Conservation (phyloP, 2,329 filamentous ascomycete species). For the Neoascochyta sp. region DNA sequence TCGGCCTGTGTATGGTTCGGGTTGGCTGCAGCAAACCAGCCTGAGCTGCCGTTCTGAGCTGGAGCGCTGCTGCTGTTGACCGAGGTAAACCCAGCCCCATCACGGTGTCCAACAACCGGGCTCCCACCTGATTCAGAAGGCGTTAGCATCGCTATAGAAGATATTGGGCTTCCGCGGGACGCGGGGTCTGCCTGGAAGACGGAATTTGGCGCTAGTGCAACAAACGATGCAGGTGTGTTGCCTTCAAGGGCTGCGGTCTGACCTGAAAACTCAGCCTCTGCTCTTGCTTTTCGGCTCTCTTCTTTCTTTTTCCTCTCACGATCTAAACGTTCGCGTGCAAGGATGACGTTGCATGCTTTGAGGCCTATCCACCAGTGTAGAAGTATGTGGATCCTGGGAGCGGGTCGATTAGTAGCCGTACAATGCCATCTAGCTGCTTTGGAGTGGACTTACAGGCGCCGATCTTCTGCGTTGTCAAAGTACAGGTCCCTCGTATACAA, state of each 20-base stretch:
- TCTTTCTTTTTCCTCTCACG: conserved; percentile 36
- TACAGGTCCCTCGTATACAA: conserved; percentile 32
- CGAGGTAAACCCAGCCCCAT: conserved; percentile 11
- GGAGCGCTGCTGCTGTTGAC: conserved; percentile 9
- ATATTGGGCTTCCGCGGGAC: conserved; percentile 23
- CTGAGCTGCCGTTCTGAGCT: conserved; percentile 5
- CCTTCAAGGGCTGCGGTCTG: conserved; percentile 14
- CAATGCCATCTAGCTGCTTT: background rate
- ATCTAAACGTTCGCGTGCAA: conserved; percentile 34
- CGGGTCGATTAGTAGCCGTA: conserved; percentile 10
- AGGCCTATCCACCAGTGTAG: conserved; percentile 39
- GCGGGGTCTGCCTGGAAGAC: conserved; percentile 25
- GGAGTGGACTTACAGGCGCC: conserved; percentile 21
- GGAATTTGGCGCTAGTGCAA: conserved; percentile 28
- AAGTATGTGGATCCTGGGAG: conserved; percentile 29
- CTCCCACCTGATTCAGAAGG: conserved; percentile 30
- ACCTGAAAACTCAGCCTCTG: conserved; percentile 22
- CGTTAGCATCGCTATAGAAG: conserved; percentile 27
- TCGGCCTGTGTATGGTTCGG: conserved; percentile 7
- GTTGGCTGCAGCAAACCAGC: conserved; percentile 7
- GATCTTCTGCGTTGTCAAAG: conserved; percentile 32
- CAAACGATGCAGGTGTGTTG: conserved; percentile 25
- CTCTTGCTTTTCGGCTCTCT: conserved; percentile 27
- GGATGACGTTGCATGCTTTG: conserved; percentile 37
- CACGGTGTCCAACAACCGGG: conserved; percentile 18